Evolutionary conservation across 306 rosid species (phyloP).

Genomic region (Fragaria nilgerrensis): DNA sequence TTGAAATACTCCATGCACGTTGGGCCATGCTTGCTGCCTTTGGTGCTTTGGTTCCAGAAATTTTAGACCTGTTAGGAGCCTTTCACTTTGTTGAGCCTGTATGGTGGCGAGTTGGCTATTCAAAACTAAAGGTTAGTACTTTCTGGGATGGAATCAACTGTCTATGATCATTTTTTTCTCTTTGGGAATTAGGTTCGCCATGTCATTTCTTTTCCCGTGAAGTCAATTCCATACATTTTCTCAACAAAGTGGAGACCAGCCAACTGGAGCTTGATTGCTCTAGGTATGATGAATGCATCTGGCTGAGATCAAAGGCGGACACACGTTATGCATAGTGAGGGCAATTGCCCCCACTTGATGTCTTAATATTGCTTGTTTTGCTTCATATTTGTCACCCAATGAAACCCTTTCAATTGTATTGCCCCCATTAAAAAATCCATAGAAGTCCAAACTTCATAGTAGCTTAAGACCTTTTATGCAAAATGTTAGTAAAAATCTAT

Average conservation of each 20-base stretch:
- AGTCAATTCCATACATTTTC: neutral
- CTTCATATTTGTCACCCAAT: no score
- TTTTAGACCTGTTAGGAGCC: conserved; percentile 63
- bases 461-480: no score
- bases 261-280: neutral
- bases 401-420: no score
- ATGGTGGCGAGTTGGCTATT: conserved; percentile 98
- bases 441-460: no score
- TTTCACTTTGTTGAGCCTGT: conserved; percentile 91
- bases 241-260: neutral
- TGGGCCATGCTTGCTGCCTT: conserved; percentile 98
- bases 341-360: no score
- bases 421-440: no score
- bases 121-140: conserved; percentile 74
- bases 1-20: conserved; percentile 94
- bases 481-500: no score
- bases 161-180: neutral
- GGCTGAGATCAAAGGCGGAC: neutral
- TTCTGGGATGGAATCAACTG: neutral
- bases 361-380: no score
- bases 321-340: no score
- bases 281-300: neutral
- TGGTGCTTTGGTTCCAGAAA: conserved; percentile 83
- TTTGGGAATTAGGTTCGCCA: neutral
- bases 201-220: conserved; percentile 22